These are phyloP conservation scores for Rostrohypoxylon terebratum DNA, from an alignment of 495 filamentous ascomycete genomes.

Conservation along the genomic window DNA sequence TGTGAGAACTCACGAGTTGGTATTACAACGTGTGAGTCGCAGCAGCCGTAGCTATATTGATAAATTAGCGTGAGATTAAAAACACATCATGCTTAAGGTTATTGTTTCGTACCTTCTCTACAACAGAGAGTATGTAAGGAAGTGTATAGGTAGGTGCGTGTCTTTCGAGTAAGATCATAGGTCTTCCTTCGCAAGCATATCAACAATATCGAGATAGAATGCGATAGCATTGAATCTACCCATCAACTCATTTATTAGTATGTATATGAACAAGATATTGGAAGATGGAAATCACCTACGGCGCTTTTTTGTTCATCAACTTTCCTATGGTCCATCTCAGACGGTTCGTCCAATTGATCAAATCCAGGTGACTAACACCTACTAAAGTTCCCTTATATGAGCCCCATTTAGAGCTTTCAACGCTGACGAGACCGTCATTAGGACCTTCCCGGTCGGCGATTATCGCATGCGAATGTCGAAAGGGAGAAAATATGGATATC, in stretches of 20 bases:
- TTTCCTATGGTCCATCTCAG: constrained; percentile 76
- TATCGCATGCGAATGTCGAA: constrained; percentile 77
- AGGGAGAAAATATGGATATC: constrained; percentile 76
- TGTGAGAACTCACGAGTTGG: neutral
- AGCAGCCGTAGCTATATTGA: neutral
- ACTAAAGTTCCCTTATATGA: constrained; percentile 91
- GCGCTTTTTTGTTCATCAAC: constrained; percentile 74
- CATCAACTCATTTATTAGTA: constrained; percentile 49
- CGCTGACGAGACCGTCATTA: constrained; percentile 95
- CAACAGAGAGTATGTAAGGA: neutral
- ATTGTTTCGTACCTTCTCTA: neutral
- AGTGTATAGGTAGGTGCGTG: neutral
- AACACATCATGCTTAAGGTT: neutral
- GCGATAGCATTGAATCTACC: constrained; percentile 94
- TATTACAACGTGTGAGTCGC: too few relatives aligned
- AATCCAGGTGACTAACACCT: constrained; percentile 86
- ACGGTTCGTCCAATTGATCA: constrained; percentile 96
- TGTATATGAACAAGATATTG: constrained; percentile 3
- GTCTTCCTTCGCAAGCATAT: constrained; percentile 82
- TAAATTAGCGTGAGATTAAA: neutral
- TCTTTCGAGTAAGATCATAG: constrained; percentile 53
- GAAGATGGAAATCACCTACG: constrained; percentile 61
- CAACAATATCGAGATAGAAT: constrained; percentile 91
- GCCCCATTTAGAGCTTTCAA: constrained; percentile 88
- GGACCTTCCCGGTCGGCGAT: constrained; percentile 78